Base-by-base conservation (phyloP, 2,329 filamentous ascomycete species). In the Alternaria dauci region DNA sequence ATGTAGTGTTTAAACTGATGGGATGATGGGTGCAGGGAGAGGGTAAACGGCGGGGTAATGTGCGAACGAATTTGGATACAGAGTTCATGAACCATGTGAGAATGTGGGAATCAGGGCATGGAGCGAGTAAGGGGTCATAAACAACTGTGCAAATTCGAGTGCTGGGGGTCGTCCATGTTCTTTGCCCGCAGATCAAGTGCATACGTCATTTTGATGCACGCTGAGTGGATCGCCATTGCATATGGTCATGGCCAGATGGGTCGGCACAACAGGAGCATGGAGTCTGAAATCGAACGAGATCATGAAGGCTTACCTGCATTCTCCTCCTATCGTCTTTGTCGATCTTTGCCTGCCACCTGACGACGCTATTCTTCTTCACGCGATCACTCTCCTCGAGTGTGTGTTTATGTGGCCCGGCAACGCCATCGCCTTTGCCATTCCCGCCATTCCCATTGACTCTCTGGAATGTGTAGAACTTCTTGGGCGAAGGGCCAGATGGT, bases 311-410 rank as follows among this genome's bases (percentile, higher is more conserved):
- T 68, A 78, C 76, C 71, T 76, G 72, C 52, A 34, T 77, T 78
- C 87, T 91, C 77, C 87, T 91, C 52, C 83, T 83, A 26, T 69
- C 63, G 41, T 89, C 88, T 75, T 88, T 91, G 52, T 88, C 87
- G 68, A 85, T 84, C 73, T 88, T 88, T 28, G 89, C 79, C 55
- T 91, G 71, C 76, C 84, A 86, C 66, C 91, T 82, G 74, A 91
- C 84, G 6, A 93, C 89, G 65, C 88, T 93, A 64, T 91, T 93
- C 81, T 92, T 93, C 81, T 94, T 94, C 36, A 94, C 89, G 62
- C 88, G 86, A 73, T 94, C 91, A 70, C 90, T 93, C 69, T 89
- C 89, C 55, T 87, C 87, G 8, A 94, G 78, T 0, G 85, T 86
- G 76, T 94, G 91, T 68, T 89, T 89, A 75, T 94, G 91, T n/a